Conservation (phyloP, 2,329 filamentous ascomycete genomes). For the Lachnum nothofagi region DNA sequence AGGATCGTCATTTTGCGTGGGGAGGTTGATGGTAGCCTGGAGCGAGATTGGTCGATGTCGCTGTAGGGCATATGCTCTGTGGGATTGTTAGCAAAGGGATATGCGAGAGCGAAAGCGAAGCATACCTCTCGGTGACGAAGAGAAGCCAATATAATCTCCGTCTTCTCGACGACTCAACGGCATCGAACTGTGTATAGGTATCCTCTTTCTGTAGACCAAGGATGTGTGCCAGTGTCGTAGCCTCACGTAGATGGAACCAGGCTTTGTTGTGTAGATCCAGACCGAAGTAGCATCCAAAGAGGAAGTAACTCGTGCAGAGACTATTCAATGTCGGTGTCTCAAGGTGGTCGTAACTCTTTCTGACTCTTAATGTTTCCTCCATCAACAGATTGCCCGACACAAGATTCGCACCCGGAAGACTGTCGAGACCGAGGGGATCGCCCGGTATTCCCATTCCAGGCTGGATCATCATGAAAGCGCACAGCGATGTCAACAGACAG, state of each 20-base stretch:
- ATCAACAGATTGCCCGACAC: slow-evolving; percentile 62
- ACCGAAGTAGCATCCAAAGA: slow-evolving; percentile 68
- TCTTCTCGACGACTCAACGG: slow-evolving; percentile 56
- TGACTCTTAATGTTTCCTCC: slow-evolving; percentile 61
- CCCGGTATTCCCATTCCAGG: slow-evolving; percentile 60
- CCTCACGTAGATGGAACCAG: slow-evolving; percentile 75
- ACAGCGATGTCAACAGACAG: slow-evolving; percentile 59
- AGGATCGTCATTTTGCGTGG: slow-evolving; percentile 56
- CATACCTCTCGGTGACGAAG: slow-evolving; percentile 63
- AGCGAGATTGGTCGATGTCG: slow-evolving; percentile 65
- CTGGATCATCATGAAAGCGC: slow-evolving; percentile 64
- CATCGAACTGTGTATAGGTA: slow-evolving; percentile 54
- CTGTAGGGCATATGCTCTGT: slow-evolving; percentile 64
- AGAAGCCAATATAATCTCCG: slow-evolving; percentile 69
- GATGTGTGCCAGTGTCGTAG: slow-evolving; percentile 63
- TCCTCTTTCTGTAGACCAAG: slow-evolving; percentile 58
- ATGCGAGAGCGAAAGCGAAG: background rate
- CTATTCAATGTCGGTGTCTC: slow-evolving; percentile 52
- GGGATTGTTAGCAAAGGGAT: slow-evolving; percentile 9
- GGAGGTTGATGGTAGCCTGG: slow-evolving; percentile 63
- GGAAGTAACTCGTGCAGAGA: slow-evolving; percentile 70
- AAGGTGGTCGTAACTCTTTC: slow-evolving; percentile 57
- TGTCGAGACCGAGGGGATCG: slow-evolving; percentile 53
- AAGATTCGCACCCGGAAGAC: slow-evolving; percentile 51
- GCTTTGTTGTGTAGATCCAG: slow-evolving; percentile 69